Conservation (phyloP, 768 basidiomycete genomes). For the Gautieria morchelliformis region DNA sequence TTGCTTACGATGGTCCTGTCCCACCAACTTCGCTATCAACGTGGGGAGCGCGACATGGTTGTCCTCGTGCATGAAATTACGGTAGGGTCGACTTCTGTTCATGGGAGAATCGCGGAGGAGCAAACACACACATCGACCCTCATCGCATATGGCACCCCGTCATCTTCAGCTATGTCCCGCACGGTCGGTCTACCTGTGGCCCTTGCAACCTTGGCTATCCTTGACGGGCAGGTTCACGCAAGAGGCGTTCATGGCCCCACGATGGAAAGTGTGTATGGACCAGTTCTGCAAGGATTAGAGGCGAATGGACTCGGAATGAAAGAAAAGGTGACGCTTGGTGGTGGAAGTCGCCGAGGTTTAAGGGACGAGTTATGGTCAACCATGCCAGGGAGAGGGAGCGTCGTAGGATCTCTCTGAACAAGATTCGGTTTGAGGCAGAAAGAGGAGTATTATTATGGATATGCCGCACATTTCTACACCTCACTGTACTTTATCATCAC, state of each 20-base stretch:
- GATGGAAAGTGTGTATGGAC: slow-evolving; percentile 46
- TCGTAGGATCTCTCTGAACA: too few species aligned
- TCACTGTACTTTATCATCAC: too few species aligned
- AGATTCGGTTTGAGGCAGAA: too few species aligned
- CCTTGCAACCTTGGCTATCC: slow-evolving; percentile 61
- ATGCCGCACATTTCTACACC: too few species aligned
- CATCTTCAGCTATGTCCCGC: slow-evolving; percentile 77
- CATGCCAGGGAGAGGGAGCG: neutral
- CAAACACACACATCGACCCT: slow-evolving; percentile 61
- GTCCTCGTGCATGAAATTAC: slow-evolving; percentile 79
- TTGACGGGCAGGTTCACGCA: slow-evolving; percentile 45
- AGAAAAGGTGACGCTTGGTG: slow-evolving; percentile 11
- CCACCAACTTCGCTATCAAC: slow-evolving; percentile 57
- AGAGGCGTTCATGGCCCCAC: slow-evolving; percentile 67
- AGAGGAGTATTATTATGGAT: too few species aligned
- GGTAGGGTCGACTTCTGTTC: slow-evolving; percentile 19
- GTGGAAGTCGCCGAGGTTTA: neutral
- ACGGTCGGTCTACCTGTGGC: slow-evolving; percentile 87
- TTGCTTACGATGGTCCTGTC: slow-evolving; percentile 65
- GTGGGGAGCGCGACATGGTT: slow-evolving; percentile 77
- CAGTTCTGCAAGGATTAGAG: slow-evolving; percentile 54
- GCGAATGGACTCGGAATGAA: slow-evolving; percentile 27
- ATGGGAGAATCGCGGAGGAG: slow-evolving; percentile 16
- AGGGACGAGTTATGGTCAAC: neutral
- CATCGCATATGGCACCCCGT: slow-evolving; percentile 47